Evolutionary conservation across 768 basidiomycete species (phyloP).

Genomic region (Rhodotorula toruloides): DNA sequence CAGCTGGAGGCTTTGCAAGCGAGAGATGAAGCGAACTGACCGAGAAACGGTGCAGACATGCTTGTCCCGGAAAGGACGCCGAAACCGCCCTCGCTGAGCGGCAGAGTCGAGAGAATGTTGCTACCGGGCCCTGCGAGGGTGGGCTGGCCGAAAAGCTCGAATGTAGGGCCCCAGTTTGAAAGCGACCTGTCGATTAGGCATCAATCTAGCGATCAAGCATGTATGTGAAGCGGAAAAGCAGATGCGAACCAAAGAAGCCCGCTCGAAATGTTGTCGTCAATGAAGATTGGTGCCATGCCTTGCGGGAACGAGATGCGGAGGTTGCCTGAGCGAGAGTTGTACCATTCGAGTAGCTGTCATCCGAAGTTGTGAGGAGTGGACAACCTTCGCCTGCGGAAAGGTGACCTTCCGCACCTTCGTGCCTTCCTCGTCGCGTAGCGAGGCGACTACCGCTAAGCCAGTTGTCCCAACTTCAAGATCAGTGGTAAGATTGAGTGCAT

Average conservation of each 20-base stretch:
- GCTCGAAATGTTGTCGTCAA: neutral
- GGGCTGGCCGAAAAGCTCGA: conserved; percentile 52
- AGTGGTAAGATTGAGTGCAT: neutral
- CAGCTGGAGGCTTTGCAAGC: neutral
- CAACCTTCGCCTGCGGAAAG: too few species aligned
- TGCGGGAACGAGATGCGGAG: conserved; percentile 9
- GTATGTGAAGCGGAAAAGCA: too few species aligned
- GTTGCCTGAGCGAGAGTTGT: conserved; percentile 1
- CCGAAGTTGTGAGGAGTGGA: neutral
- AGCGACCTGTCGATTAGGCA: neutral
- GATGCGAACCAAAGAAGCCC: conserved; percentile 10
- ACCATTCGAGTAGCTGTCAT: conserved; percentile 21
- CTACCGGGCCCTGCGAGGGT: conserved; percentile 38
- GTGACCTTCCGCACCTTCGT: too few species aligned
- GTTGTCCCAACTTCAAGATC: neutral
- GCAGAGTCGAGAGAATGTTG: conserved; percentile 39
- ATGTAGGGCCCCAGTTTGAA: conserved; percentile 59
- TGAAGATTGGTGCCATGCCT: neutral
- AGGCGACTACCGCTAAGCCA: conserved; percentile 12
- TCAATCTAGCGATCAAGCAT: neutral
- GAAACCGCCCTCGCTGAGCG: conserved; percentile 22
- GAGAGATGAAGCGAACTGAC: neutral
- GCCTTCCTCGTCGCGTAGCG: conserved; percentile 17
- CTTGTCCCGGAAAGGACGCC: conserved; percentile 35
- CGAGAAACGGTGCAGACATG: conserved; percentile 27